These are phyloP conservation scores for Talaromyces thailandensis DNA, from an alignment of 495 filamentous ascomycete species.

Conservation along the genomic window DNA sequence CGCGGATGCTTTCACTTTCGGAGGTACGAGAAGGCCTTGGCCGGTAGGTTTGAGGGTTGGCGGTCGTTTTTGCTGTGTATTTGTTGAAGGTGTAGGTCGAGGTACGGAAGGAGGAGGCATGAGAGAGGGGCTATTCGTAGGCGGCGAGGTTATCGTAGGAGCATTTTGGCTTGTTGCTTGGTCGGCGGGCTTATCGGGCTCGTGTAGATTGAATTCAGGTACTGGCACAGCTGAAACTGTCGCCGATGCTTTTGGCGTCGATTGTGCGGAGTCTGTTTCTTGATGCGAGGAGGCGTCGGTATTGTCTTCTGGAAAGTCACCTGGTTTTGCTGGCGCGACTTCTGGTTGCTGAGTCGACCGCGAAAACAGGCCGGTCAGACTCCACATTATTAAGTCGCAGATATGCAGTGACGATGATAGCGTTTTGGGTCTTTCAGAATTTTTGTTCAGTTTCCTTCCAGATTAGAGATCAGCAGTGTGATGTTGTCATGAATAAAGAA, in stretches of 20 bases:
- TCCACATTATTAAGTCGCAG: not conserved
- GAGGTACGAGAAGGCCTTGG: not conserved
- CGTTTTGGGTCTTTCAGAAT: not conserved
- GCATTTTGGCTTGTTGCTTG: not conserved
- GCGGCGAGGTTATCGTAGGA: constrained; percentile 1
- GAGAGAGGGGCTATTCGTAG: not conserved
- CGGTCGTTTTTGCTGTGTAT: constrained; percentile 6
- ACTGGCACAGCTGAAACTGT: constrained; percentile 21
- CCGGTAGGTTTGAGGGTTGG: not conserved
- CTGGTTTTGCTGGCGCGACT: not conserved
- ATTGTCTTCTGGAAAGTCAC: not conserved
- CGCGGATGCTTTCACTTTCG: constrained; percentile 2
- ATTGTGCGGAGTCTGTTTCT: constrained; percentile 24
- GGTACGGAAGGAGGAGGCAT: constrained; percentile 13
- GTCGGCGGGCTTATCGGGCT: not conserved
- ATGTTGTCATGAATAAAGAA: not conserved
- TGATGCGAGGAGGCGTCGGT: not conserved
- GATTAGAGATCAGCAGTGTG: not conserved
- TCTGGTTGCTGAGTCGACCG: not conserved
- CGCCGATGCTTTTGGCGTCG: constrained; percentile 40
- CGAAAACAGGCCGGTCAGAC: not conserved
- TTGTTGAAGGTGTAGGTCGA: constrained; percentile 8
- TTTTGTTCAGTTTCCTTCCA: too few species aligned
- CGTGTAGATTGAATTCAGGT: constrained; percentile 24
- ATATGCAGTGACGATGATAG: not conserved